These are phyloP conservation scores for Dipteronia sinensis DNA, from an alignment of 345 rosid species.

Conservation along the genomic window DNA sequence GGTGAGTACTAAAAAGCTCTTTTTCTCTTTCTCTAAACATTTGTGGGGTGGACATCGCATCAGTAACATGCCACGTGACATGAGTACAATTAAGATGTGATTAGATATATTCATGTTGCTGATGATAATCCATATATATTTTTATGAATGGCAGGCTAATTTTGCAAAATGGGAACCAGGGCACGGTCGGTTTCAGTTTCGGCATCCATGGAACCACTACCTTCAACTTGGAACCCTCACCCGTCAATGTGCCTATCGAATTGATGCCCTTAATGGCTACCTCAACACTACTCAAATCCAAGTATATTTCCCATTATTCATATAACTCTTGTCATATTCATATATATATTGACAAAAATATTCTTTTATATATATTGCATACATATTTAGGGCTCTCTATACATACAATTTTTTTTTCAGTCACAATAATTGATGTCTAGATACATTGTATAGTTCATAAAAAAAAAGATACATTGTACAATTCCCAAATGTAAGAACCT, in stretches of 20 bases:
- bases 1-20: conserved; percentile 40
- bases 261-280: conserved; percentile 62
- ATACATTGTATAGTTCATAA: no score
- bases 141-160: conserved; percentile 50
- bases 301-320: conserved; percentile 27
- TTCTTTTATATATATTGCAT: not conserved
- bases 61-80: no score
- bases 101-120: no score
- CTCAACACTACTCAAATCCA: conserved; percentile 39
- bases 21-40: not conserved
- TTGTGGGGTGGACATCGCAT: no score
- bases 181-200: conserved; percentile 68
- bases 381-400: no score
- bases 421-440: not conserved
- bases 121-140: no score
- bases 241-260: conserved; percentile 62
- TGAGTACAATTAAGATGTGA: no score
- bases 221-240: conserved; percentile 47
- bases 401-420: not conserved
- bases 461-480: no score
- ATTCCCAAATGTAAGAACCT: no score
- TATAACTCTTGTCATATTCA: not conserved
- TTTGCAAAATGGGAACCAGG: conserved; percentile 88
- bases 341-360: no score
- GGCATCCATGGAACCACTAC: conserved; percentile 82